These are phyloP conservation scores for Coriolopsis trogii DNA, from an alignment of 1,284 basidiomycete genomes.

Conservation along the genomic window DNA sequence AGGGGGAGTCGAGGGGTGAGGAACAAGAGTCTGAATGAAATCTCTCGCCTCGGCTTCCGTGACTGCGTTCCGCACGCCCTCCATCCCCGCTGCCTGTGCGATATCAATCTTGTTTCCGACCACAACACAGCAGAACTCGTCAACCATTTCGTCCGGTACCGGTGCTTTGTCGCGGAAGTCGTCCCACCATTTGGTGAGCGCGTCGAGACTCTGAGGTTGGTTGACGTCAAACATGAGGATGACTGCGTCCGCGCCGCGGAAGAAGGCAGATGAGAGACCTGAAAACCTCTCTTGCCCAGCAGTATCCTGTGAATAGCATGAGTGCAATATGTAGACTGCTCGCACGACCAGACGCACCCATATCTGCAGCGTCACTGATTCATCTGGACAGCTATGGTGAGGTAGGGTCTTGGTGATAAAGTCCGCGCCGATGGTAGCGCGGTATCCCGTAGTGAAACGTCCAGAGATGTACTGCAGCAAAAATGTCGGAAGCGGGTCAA, in stretches of 20 bases:
- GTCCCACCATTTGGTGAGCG: slow-evolving; percentile 74
- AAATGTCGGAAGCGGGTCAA: not conserved
- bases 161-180: slow-evolving; percentile 72
- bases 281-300: slow-evolving; percentile 87
- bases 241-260: slow-evolving; percentile 79
- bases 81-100: slow-evolving; percentile 12
- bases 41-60: slow-evolving; percentile 40
- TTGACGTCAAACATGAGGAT: slow-evolving; percentile 83
- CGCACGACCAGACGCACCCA: slow-evolving; percentile 57
- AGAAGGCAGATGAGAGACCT: slow-evolving; percentile 77
- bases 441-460: slow-evolving; percentile 70
- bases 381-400: slow-evolving; percentile 53
- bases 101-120: slow-evolving; percentile 84
- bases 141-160: slow-evolving; percentile 60
- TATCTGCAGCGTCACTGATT: slow-evolving; percentile 71
- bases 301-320: slow-evolving; percentile 52
- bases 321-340: not conserved
- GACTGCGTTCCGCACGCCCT: slow-evolving; percentile 25
- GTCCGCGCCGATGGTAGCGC: slow-evolving; percentile 84
- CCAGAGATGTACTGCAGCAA: slow-evolving; percentile 69
- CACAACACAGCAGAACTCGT: slow-evolving; percentile 71
- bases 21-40: slow-evolving; percentile 63
- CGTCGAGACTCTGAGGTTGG: slow-evolving; percentile 56
- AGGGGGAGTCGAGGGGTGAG: slow-evolving; percentile 37
- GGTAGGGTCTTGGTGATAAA: slow-evolving; percentile 76